Evolutionary conservation across 495 filamentous ascomycete species (phyloP).

Genomic region (Podospora sp.): DNA sequence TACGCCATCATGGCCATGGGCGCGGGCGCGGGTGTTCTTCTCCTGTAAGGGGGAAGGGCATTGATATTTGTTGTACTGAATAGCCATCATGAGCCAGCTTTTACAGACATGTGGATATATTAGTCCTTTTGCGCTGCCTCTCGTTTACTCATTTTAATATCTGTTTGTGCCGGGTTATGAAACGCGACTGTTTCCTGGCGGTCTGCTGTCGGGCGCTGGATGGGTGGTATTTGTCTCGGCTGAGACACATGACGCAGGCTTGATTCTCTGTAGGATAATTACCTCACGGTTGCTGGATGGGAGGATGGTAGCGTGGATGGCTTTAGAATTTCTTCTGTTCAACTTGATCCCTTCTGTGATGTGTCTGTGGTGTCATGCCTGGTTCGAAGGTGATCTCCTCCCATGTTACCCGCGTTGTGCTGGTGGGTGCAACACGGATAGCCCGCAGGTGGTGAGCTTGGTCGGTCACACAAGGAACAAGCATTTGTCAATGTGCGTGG

Average conservation of each 20-base stretch:
- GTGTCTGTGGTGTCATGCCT: not conserved
- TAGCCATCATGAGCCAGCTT: constrained; percentile 8
- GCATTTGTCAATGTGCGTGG: too few species aligned
- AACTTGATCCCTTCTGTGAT: not conserved
- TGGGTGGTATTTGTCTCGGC: not conserved
- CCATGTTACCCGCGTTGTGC: too few species aligned
- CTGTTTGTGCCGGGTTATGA: not conserved
- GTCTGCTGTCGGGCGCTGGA: not conserved
- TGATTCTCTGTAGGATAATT: constrained; percentile 5
- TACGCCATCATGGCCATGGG: constrained; percentile 69
- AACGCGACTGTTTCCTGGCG: not conserved
- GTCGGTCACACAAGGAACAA: too few species aligned
- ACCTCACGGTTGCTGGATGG: not conserved
- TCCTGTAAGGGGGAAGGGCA: constrained; percentile 60
- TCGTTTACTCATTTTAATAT: constrained; percentile 7
- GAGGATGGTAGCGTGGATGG: not conserved
- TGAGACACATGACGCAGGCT: not conserved
- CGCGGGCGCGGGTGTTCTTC: constrained; percentile 73
- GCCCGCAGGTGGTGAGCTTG: too few species aligned
- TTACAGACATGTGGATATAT: constrained; percentile 4
- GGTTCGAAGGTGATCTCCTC: too few species aligned
- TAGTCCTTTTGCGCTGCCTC: not conserved
- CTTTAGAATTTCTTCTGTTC: not conserved
- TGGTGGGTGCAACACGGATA: too few species aligned
- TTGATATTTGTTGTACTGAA: constrained; percentile 5